A percentile compares a stretch with the other conserved stretches of the same genome.
These are phyloP conservation scores for Alternaria tenuissima DNA, from an alignment of 2,329 filamentous ascomycete species.

Conservation along the genomic window DNA sequence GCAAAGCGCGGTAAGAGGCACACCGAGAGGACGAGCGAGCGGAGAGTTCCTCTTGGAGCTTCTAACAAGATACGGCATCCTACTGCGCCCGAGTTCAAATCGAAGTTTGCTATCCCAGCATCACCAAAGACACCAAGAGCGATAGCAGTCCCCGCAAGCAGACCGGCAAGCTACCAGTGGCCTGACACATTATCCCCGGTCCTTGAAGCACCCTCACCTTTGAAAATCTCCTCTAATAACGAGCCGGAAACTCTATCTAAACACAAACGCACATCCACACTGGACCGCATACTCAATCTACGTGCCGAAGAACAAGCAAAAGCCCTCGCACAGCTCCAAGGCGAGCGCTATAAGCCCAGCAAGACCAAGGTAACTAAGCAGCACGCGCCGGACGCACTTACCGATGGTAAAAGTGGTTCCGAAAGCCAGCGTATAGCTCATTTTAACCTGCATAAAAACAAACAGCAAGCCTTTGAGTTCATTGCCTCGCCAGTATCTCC, in stretches of 20 bases:
- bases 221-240: neutral
- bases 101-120: no score
- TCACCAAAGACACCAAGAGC: neutral
- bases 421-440: neutral
- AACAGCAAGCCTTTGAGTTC: neutral
- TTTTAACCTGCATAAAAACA: neutral
- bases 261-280: neutral
- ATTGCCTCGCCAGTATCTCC: neutral
- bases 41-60: no score
- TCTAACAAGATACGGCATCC: neutral
- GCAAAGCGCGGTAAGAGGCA: neutral
- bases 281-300: neutral
- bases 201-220: conserved; percentile 2
- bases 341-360: neutral
- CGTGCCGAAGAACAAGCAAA: conserved; percentile 12
- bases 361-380: neutral
- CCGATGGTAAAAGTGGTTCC: neutral
- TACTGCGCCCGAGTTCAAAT: rapidly evolving
- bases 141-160: neutral
- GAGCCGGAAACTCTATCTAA: neutral
- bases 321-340: neutral
- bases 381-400: neutral
- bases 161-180: neutral
- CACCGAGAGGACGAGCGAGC: neutral
- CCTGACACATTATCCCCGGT: neutral